Conservation (phyloP, 192 early-diverging fungal genomes). For the Nowakowskiella sp. region DNA sequence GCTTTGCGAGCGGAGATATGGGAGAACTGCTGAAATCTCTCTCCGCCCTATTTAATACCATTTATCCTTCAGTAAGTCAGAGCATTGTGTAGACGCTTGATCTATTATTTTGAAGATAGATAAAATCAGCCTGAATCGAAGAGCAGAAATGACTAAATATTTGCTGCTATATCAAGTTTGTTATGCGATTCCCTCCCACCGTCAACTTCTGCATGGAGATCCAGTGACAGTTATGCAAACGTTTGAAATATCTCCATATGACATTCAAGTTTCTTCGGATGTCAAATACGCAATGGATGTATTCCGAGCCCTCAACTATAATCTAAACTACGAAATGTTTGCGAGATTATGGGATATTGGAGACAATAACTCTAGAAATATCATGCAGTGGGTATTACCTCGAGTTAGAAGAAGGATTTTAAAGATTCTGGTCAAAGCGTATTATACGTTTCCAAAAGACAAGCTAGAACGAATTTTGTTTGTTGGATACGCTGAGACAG, state of each 20-base stretch:
- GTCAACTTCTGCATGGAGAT: not conserved
- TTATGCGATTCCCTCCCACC: not conserved
- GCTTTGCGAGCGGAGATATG: slow-evolving; percentile 21
- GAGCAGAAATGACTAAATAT: slow-evolving; percentile 10
- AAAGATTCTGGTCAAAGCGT: slow-evolving; percentile 12
- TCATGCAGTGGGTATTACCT: slow-evolving; percentile 2
- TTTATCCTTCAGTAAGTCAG: slow-evolving; percentile 17
- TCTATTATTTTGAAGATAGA: not conserved
- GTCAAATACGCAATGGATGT: slow-evolving; percentile 11
- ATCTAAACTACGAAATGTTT: slow-evolving; percentile 16
- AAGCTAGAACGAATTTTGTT: too few species aligned
- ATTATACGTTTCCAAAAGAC: slow-evolving; percentile 11
- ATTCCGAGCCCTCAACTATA: slow-evolving; percentile 6
- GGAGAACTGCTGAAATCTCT: slow-evolving; percentile 32
- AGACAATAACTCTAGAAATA: not conserved
- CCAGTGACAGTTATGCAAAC: slow-evolving; percentile 3
- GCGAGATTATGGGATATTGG: not conserved
- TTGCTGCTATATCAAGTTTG: slow-evolving; percentile 17
- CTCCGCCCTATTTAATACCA: slow-evolving; percentile 9
- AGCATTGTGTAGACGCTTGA: not conserved
- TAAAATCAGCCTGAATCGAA: not conserved
- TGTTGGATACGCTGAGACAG: too few species aligned
- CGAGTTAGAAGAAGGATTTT: slow-evolving; percentile 2
- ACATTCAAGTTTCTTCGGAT: not conserved
- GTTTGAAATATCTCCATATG: slow-evolving; percentile 2